Evolutionary conservation across 305 asterid species (phyloP), one percentile per base, ranked within the genome.

Genomic region (Ilex paraguariensis): DNA sequence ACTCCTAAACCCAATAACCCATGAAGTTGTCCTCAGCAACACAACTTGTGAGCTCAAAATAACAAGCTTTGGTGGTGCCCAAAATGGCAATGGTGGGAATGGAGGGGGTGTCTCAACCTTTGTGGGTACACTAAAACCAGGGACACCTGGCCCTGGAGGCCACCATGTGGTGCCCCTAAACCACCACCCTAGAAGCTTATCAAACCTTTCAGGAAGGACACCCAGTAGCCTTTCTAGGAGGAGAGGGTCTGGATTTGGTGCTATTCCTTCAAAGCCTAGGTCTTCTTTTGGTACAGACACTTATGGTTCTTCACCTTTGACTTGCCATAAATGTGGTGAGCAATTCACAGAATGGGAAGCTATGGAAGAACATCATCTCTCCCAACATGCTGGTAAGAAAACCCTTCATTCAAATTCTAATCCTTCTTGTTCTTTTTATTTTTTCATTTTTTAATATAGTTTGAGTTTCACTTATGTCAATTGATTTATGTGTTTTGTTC

Each of bases 291-390:
- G 92, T 10, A 60, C 70, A 0, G 91, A 81, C 66, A 75, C 63
- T 16, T 68, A 67, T 56, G 90, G 84, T 28, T 59, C 68, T 52
- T 30, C 73, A 11, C 79, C 76, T 53, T 72, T 79, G 62, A 71
- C 69, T 63, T 93, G 99, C 73, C 91, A 81, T 60, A 90, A 82
- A 73, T 93, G 97, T 46, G 85, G 93, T 6, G 95, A 93, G 50
- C 86, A 75, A 49, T 90, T 93, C 67, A 66, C 68, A 0, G 79
- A 81, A 57, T 81, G 83, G 84, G 96, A 90, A 63, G 96, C 87
- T 52, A 73, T 84, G 3, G 97, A 93, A 73, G 81, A 79, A 9
- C 99, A 93, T 77, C 96, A 90, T 48, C 91, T 87, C 65, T 84
- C 95, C 78, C 84, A 77, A 59, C 99, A 93, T 73, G 99, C 96